phyloP scores from a whole-genome alignment of 768 basidiomycete genomes.

The Serendipita sp. region DNA sequence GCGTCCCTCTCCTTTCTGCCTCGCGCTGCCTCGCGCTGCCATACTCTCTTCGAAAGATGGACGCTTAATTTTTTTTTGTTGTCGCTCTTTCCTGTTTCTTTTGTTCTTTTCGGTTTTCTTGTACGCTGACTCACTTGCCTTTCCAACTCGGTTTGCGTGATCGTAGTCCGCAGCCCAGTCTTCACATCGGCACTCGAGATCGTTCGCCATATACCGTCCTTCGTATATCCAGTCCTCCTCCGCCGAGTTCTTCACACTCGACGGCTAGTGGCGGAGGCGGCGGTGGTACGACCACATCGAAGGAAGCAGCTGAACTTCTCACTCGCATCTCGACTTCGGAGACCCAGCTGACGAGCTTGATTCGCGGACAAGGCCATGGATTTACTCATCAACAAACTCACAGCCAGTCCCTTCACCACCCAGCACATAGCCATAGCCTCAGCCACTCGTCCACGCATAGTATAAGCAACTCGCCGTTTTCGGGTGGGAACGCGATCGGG shows the following conservation, averaged over 20 bases:
- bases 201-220: constrained; percentile 1
- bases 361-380: background rate
- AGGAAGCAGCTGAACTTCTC: background rate
- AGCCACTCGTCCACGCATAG: background rate
- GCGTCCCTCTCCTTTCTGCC: background rate
- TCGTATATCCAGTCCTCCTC: background rate
- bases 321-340: background rate
- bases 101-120: background rate
- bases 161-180: background rate
- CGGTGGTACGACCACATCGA: background rate
- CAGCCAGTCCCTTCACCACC: background rate
- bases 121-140: background rate
- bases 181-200: background rate
- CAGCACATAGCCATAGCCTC: background rate
- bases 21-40: background rate
- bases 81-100: no score
- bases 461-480: background rate
- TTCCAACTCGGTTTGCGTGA: background rate
- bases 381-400: background rate
- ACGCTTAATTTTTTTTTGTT: background rate
- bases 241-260: constrained; percentile 1
- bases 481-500: no score
- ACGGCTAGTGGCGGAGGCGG: background rate
- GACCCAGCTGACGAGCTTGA: background rate
- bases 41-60: background rate